These are phyloP conservation scores for Rutstroemia sp. DNA, from an alignment of 2,329 filamentous ascomycete species.

Conservation along the genomic window DNA sequence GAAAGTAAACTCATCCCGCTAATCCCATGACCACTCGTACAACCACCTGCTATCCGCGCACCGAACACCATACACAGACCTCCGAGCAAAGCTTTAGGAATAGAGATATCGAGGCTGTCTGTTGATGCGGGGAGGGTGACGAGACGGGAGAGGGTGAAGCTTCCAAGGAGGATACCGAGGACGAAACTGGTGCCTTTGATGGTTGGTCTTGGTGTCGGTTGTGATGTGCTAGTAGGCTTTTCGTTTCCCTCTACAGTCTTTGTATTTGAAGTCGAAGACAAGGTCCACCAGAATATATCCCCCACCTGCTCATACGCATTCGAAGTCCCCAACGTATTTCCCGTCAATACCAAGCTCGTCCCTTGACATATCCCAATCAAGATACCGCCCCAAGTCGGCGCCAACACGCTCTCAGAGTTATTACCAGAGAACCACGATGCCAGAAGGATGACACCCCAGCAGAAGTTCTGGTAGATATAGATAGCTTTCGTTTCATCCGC, in stretches of 20 bases:
- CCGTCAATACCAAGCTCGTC: constrained; percentile 45
- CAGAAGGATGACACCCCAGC: constrained; percentile 10
- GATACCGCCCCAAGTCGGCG: constrained; percentile 42
- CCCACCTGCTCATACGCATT: constrained; percentile 54
- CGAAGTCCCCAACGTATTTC: constrained; percentile 52
- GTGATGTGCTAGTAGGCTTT: background rate
- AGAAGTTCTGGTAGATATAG: constrained; percentile 17
- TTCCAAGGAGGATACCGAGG: constrained; percentile 41
- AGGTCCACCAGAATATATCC: constrained; percentile 39
- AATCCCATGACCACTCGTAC: constrained; percentile 63
- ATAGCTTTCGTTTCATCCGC: constrained; percentile 7
- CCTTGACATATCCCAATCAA: constrained; percentile 52
- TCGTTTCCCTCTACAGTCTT: background rate
- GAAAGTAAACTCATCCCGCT: constrained; percentile 58
- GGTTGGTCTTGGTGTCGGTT: constrained; percentile 2
- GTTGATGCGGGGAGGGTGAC: constrained; percentile 7
- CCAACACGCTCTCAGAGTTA: constrained; percentile 8
- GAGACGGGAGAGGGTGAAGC: constrained; percentile 26
- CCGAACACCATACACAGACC: constrained; percentile 53
- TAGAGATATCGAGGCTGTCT: background rate
- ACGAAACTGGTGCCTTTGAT: constrained; percentile 39
- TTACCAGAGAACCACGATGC: constrained; percentile 8
- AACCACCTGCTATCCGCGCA: constrained; percentile 55
- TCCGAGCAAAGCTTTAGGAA: constrained; percentile 33
- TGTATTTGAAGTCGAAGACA: background rate